A percentile compares a stretch with the other conserved stretches of the same genome.
Conservation (phyloP, 495 filamentous ascomycete genomes). For the Sordaria brevicollis region DNA sequence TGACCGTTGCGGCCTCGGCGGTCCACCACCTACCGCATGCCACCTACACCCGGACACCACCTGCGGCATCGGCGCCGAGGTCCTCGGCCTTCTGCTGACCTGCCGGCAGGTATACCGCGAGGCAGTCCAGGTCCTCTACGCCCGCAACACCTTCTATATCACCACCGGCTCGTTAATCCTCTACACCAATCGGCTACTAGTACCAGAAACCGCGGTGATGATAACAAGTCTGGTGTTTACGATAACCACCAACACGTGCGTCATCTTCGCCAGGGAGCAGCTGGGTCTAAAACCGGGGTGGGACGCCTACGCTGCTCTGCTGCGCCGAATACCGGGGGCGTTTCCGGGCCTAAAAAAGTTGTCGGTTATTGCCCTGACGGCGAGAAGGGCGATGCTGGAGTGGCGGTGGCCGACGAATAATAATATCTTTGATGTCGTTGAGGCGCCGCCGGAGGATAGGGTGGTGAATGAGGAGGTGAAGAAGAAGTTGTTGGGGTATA, state of each 20-base stretch:
- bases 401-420: neutral
- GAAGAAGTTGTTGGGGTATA: neutral
- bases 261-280: conserved; percentile 6
- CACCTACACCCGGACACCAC: neutral
- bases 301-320: conserved; percentile 2
- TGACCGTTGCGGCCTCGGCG: conserved; percentile 8
- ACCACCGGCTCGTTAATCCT: conserved; percentile 1
- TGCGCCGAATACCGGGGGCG: neutral
- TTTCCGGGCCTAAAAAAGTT: conserved; percentile 5
- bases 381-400: neutral
- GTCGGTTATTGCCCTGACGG: neutral
- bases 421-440: neutral
- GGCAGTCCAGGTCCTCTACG: conserved; percentile 12
- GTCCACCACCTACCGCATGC: conserved; percentile 6
- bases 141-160: conserved; percentile 10
- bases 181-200: neutral
- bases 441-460: neutral
- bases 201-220: neutral
- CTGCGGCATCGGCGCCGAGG: conserved; percentile 2
- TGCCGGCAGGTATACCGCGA: conserved; percentile 12
- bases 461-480: neutral
- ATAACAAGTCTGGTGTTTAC: neutral
- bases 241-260: neutral
- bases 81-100: conserved; percentile 1
- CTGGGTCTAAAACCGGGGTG: conserved; percentile 1